phyloP scores from a whole-genome alignment of 768 basidiomycete genomes.

The Leccinum incarnatum region DNA sequence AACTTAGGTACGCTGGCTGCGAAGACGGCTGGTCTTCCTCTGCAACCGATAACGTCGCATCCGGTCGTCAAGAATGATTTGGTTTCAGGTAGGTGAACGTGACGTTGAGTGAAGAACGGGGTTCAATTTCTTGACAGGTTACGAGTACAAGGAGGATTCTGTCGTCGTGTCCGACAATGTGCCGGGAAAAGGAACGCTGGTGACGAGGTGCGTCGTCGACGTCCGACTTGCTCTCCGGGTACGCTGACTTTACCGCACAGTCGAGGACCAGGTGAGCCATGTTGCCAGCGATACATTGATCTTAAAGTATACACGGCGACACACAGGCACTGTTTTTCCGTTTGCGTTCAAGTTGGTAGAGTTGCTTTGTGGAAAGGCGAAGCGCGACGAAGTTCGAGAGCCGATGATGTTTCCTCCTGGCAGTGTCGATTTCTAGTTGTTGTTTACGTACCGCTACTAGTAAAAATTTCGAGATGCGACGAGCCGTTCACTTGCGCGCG shows the following conservation, averaged over 20 bases:
- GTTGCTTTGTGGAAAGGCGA: slow-evolving; percentile 59
- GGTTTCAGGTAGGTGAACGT: slow-evolving; percentile 42
- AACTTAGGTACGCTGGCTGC: slow-evolving; percentile 66
- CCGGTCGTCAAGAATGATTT: slow-evolving; percentile 64
- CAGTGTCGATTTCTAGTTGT: slow-evolving; percentile 36
- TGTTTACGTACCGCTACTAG: slow-evolving; percentile 12
- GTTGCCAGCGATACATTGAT: neutral
- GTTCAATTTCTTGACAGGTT: slow-evolving; percentile 41
- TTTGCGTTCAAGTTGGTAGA: slow-evolving; percentile 80
- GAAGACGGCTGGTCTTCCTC: slow-evolving; percentile 54
- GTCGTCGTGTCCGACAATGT: slow-evolving; percentile 59
- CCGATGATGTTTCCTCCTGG: slow-evolving; percentile 72
- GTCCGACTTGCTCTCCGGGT: neutral
- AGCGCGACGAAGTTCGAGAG: slow-evolving; percentile 54
- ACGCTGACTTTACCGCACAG: slow-evolving; percentile 31
- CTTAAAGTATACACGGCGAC: neutral
- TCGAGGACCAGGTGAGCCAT: slow-evolving; percentile 64
- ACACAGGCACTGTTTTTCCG: slow-evolving; percentile 66
- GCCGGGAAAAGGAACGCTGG: slow-evolving; percentile 46
- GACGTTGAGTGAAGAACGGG: neutral
- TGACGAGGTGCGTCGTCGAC: slow-evolving; percentile 61
- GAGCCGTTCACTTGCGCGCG: slow-evolving; percentile 20
- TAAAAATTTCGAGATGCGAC: slow-evolving; percentile 26
- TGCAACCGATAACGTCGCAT: slow-evolving; percentile 74
- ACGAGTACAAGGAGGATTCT: slow-evolving; percentile 69